phyloP scores from a whole-genome alignment of 805 yeast genomes.

The Candida coquimbonensis region DNA sequence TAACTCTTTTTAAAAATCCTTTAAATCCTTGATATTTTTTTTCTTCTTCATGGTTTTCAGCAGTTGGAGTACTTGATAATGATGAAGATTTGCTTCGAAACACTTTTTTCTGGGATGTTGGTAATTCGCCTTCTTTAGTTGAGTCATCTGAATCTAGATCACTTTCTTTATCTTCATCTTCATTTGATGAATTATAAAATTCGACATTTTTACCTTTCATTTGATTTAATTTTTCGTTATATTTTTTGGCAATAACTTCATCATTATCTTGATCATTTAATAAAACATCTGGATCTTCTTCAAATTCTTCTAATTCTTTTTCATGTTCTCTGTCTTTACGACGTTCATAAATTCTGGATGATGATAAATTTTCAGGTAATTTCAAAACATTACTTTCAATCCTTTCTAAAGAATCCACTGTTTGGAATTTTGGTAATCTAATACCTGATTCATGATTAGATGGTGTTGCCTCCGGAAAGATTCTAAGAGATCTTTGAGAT shows the following conservation, averaged over 20 bases:
- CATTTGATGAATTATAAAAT: conserved; percentile 10
- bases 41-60: conserved; percentile 7
- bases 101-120: too few relatives aligned
- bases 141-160: conserved; percentile 12
- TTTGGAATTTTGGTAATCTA: conserved; percentile 19
- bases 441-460: neutral
- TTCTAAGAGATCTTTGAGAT: neutral
- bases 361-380: conserved; percentile 6
- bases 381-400: neutral
- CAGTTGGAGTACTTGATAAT: neutral
- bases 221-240: conserved; percentile 13
- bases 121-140: too few relatives aligned
- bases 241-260: conserved; percentile 8
- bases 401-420: conserved; percentile 10
- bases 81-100: neutral
- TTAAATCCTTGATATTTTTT: conserved; percentile 10
- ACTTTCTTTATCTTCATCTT: conserved; percentile 13
- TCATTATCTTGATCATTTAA: conserved; percentile 3
- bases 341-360: conserved; percentile 19
- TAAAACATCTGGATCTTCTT: conserved; percentile 4
- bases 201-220: conserved; percentile 11
- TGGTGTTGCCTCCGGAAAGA: neutral
- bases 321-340: conserved; percentile 15
- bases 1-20: conserved; percentile 15
- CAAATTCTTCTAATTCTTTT: conserved; percentile 5